Evolutionary conservation across 768 basidiomycete species (phyloP), one percentile per base, ranked within the genome.

Genomic region (Podaxis sp.): DNA sequence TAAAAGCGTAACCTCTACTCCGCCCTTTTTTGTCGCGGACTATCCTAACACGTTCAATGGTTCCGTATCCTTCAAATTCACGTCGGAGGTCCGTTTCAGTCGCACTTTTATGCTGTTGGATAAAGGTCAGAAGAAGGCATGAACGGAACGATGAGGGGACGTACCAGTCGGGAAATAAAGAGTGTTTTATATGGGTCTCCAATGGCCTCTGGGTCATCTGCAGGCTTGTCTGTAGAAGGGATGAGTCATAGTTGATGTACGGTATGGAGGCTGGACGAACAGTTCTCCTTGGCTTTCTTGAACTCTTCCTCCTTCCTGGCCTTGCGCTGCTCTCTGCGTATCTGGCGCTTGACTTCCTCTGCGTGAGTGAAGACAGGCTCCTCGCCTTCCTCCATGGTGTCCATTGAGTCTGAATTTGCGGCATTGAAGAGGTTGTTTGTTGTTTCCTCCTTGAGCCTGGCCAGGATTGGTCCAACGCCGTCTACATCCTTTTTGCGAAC

Each of bases 121-220:
- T 61, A 68, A 56, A 64, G 53, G 49, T 63, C 17, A 64, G 62
- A 12, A 19, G n/a, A 4, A 38, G 38, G 19, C 42, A 15, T 59
- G 13, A 49, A 38, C 44, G 12, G 4, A 74, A 79, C 40, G 53
- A 30, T 30, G 17, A 42, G 24, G 36, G 22, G 8, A 67, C 67
- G 5, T 71, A 96, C 95, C 73, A 99, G 77, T 68, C 95, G 89
- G 38, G 96, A 91, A 65, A 99, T 95, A 75, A 99, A 99, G 24
- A 99, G 81, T 0, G 97, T 99, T 74, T 99, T 99, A 80, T 98
- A 99, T 3, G 97, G 97, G 71, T 99, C 97, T 2, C 97, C 97
- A 46, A 90, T 82, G 36, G 95, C 96, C 72, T 96, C 88, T 12
- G 89, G 61, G 70, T 99, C 96, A 59, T 96, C 96, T 19, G 90